Percentiles rank a stretch among this genome's conserved stretches.
Conservation (phyloP, 441 rosid species). For the Syzygium syzygioides region DNA sequence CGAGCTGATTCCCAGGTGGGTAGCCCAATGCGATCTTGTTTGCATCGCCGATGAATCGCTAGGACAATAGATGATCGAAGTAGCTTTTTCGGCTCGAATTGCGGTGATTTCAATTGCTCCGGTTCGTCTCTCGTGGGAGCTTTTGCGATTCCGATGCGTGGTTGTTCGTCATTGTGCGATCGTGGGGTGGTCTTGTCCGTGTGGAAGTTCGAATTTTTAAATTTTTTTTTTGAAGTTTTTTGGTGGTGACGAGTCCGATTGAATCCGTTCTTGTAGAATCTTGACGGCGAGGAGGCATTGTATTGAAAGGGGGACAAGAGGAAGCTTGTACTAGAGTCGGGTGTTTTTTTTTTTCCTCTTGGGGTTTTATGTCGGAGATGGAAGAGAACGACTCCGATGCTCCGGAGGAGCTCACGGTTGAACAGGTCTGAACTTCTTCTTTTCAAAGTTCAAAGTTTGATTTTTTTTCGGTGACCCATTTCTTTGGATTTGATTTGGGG, state of each 20-base stretch:
- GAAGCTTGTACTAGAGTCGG: neutral
- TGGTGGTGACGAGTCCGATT: neutral
- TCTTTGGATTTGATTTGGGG: neutral
- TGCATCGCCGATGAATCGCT: neutral
- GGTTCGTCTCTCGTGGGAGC: neutral
- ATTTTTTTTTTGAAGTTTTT: fast-evolving
- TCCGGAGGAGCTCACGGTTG: constrained; percentile 77
- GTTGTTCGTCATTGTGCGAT: neutral
- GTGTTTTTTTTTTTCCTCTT: neutral
- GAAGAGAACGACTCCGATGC: constrained; percentile 56
- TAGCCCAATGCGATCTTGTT: neutral
- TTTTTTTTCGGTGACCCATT: neutral
- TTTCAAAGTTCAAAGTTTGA: neutral
- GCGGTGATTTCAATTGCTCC: neutral
- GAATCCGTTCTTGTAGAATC: neutral
- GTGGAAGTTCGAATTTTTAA: neutral
- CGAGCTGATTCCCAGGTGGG: neutral
- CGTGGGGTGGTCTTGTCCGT: neutral
- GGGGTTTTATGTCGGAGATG: constrained; percentile 4
- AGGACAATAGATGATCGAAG: fast-evolving
- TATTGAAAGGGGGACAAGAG: neutral
- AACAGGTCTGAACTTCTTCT: constrained; percentile 41
- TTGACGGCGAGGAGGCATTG: neutral
- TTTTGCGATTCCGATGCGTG: neutral
- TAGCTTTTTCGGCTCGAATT: neutral